A percentile compares a stretch with the other conserved stretches of the same genome.
These are phyloP conservation scores for Austroboletus novae-zelandiae DNA, from an alignment of 1,284 basidiomycete genomes.

Conservation along the genomic window DNA sequence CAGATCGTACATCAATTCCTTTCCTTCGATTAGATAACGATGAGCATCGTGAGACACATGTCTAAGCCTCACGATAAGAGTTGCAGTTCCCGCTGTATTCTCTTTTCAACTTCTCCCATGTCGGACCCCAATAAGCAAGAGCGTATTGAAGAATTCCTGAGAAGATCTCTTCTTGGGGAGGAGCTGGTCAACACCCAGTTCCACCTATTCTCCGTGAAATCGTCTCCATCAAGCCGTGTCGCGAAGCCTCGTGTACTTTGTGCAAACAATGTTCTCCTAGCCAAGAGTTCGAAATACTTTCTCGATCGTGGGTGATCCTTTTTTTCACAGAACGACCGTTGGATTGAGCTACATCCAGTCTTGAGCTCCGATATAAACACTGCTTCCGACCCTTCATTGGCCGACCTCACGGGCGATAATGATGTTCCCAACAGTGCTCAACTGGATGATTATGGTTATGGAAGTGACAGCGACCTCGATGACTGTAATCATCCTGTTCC, in stretches of 20 bases:
- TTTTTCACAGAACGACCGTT: not conserved
- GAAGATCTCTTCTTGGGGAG: conserved; percentile 26
- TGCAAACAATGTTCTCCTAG: conserved; percentile 22
- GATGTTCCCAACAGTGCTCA: conserved; percentile 8
- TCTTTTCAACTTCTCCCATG: too few relatives aligned
- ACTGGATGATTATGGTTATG: conserved; percentile 26
- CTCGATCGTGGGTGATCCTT: conserved; percentile 13
- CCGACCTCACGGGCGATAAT: conserved; percentile 13
- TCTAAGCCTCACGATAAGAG: too few relatives aligned
- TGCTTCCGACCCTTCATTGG: conserved; percentile 12
- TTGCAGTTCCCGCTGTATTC: too few relatives aligned
- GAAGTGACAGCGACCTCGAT: conserved; percentile 31
- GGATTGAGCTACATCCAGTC: conserved; percentile 9
- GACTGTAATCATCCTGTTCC: conserved; percentile 8
- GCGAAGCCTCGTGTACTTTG: conserved; percentile 20
- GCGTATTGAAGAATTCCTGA: conserved; percentile 18
- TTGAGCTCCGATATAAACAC: conserved; percentile 11
- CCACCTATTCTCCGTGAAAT: conserved; percentile 27
- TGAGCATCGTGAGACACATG: too few relatives aligned
- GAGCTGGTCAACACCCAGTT: conserved; percentile 31
- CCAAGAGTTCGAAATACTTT: conserved; percentile 25
- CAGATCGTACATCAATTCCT: too few relatives aligned
- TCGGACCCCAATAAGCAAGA: conserved; percentile 5
- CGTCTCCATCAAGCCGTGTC: conserved; percentile 6
- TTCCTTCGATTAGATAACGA: too few relatives aligned